Base-by-base conservation (phyloP, 352 stramenopile genomes). In the Pythium brassicae region DNA sequence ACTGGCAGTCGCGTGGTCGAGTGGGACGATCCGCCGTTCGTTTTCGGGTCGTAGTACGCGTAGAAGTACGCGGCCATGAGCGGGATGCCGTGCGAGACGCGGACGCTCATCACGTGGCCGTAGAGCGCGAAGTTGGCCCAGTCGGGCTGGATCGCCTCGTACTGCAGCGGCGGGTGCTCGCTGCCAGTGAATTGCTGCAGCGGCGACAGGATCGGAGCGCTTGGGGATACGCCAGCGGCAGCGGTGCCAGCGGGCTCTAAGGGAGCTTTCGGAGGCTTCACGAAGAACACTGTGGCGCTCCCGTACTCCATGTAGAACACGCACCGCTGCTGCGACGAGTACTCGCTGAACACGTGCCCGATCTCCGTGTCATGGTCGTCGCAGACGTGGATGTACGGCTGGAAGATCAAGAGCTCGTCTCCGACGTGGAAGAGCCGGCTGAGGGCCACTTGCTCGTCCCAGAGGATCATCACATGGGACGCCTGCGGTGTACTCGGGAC, bases 31-130 rank as follows among this genome's bases (percentile, higher is more conserved):
- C 9, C n/a, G 20, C 37, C 55, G 52, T 81, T 75, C 12, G 72
- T 86, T 47, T 84, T 86, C 0, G 70, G 59, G 34, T 87, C 72
- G 60, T 89, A 89, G 50, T 89, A 87, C 15, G 78, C 63, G 55
- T 83, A 72, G 48, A 87, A 87, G 54, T 73, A 87, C 9, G 78
- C 74, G n/a, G 74, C 78, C n/a, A 89, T 64, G 20, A 89, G 61
- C 10, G 78, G 76, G 14, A 83, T 74, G 0, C 78, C 78, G 32
- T 87, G 76, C 0, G 78, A 84, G 10, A 89, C 76, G 9, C 62
- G 72, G 42, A 87, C 76, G 27, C 61, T 71, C 26, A 53, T 58
- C 14, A 86, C 74, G 32, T 84, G 68, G 23, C 70, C 72, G 49
- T 84, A 84, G 3, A 89, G 23, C 6, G 78, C 72, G 50, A 87